A percentile compares a stretch with the other conserved stretches of the same genome.
Evolutionary conservation across 257 asterid genomes (phyloP).

Genomic region (Nyctanthes arbortristis): DNA sequence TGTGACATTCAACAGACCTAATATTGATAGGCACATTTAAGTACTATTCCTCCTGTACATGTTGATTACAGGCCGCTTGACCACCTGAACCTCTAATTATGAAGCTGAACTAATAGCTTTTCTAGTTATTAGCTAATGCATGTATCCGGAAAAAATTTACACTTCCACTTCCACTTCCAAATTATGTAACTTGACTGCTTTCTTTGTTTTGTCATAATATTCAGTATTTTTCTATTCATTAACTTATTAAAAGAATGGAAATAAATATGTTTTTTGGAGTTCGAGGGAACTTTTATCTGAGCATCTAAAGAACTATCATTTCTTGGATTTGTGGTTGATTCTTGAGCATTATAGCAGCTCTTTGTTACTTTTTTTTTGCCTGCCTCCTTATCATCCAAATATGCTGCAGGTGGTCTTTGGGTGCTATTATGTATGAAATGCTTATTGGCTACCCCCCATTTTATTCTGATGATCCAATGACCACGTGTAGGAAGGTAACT

Average conservation of each 20-base stretch:
- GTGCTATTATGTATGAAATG: slow-evolving; percentile 61
- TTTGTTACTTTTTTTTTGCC: background rate
- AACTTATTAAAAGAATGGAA: background rate
- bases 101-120: background rate
- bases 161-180: background rate
- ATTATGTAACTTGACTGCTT: background rate
- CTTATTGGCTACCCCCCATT: slow-evolving; percentile 59
- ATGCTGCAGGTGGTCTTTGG: slow-evolving; percentile 55
- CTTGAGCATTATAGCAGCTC: background rate
- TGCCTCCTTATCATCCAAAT: slow-evolving; percentile 6
- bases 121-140: background rate
- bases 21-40: background rate
- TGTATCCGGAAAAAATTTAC: background rate
- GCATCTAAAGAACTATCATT: background rate
- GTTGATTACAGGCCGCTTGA: background rate
- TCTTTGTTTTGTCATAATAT: background rate
- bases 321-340: background rate
- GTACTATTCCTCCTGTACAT: background rate
- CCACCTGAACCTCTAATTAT: background rate
- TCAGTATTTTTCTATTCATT: background rate
- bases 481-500: slow-evolving; percentile 56
- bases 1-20: background rate
- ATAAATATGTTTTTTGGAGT: background rate
- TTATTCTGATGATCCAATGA: slow-evolving; percentile 50
- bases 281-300: background rate